Evolutionary conservation across 2,329 filamentous ascomycete species (phyloP).

Genomic region (Ophiostoma quercus): DNA sequence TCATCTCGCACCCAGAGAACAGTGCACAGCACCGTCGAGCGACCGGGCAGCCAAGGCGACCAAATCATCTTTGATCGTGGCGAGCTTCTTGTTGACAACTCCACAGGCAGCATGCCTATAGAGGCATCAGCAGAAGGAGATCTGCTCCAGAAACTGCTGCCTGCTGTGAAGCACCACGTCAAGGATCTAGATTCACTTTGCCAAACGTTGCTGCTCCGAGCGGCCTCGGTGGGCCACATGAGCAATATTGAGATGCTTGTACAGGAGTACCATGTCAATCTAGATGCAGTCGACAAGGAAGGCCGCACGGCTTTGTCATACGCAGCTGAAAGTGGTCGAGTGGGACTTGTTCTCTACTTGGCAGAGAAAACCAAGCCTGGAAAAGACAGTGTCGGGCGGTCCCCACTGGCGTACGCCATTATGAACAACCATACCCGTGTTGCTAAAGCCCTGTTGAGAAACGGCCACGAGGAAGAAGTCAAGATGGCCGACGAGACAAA

Average conservation of each 20-base stretch:
- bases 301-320: background rate
- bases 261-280: background rate
- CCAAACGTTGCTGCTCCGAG: background rate
- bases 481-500: background rate
- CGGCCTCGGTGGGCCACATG: background rate
- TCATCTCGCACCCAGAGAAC: background rate
- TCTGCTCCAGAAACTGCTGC: background rate
- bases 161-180: background rate
- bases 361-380: background rate
- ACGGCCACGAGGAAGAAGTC: background rate
- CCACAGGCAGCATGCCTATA: background rate
- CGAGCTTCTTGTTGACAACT: background rate
- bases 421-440: background rate
- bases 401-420: background rate
- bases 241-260: background rate
- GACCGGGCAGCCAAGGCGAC: background rate
- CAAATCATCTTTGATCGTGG: background rate
- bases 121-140: background rate
- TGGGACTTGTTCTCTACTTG: background rate
- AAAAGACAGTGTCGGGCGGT: background rate
- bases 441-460: background rate
- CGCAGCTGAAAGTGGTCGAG: background rate
- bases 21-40: slow-evolving; percentile 1
- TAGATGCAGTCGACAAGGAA: background rate
- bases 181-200: background rate